Percentiles rank a stretch among this genome's conserved stretches.
phyloP scores from a whole-genome alignment of 148 eudicot genomes.

The Camellia japonica region DNA sequence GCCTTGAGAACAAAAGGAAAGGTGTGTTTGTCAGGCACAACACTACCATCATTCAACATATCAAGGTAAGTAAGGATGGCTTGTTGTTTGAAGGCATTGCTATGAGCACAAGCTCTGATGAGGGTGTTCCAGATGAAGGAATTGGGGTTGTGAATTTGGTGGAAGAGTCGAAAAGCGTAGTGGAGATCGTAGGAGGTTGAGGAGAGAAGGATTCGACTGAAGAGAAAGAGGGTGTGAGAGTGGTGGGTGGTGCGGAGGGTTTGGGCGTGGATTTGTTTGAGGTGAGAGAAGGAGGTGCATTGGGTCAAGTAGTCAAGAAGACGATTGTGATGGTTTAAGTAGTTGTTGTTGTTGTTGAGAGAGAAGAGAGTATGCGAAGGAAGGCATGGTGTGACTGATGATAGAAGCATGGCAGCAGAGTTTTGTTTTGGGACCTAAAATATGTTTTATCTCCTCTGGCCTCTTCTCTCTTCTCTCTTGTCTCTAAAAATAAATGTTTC shows the following conservation, averaged over 20 bases:
- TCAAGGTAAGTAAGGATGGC: constrained; percentile 41
- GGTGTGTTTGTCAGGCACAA: constrained; percentile 66
- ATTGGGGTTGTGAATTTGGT: constrained; percentile 39
- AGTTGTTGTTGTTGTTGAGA: neutral
- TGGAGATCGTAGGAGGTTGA: constrained; percentile 39
- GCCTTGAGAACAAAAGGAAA: constrained; percentile 70
- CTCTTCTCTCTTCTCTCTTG: too few relatives aligned
- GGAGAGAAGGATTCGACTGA: constrained; percentile 49
- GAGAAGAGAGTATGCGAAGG: neutral
- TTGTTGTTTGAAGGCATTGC: constrained; percentile 30
- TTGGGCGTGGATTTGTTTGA: constrained; percentile 74
- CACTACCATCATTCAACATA: constrained; percentile 34
- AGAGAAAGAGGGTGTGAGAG: constrained; percentile 35
- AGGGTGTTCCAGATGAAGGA: constrained; percentile 70
- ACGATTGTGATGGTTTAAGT: constrained; percentile 22
- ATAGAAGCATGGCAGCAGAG: neutral
- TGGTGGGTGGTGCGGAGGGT: constrained; percentile 44
- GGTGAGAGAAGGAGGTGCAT: constrained; percentile 43
- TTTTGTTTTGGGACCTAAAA: neutral
- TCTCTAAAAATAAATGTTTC: too few relatives aligned
- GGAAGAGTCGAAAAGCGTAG: constrained; percentile 43
- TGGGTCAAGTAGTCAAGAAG: constrained; percentile 46
- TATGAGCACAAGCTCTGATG: constrained; percentile 53
- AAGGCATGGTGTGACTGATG: neutral
- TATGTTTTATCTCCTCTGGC: neutral